These are phyloP conservation scores for Phenoliferia sp. DNA, from an alignment of 1,284 basidiomycete genomes.

Conservation along the genomic window DNA sequence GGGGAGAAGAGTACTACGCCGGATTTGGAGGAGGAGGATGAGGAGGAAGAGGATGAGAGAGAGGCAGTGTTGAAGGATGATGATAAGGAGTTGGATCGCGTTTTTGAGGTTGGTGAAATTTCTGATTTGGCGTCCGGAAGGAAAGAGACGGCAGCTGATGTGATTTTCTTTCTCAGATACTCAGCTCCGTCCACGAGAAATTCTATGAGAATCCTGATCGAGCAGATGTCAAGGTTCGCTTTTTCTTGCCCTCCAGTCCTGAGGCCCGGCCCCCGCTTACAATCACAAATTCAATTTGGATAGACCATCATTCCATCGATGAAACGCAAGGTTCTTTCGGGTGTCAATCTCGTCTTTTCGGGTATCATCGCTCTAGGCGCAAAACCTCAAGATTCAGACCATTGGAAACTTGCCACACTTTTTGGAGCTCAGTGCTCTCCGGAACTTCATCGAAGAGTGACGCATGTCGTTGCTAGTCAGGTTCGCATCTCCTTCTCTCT, in stretches of 20 bases:
- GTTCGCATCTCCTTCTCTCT: slow-evolving; percentile 44
- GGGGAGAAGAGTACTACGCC: background rate
- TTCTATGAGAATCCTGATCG: slow-evolving; percentile 54
- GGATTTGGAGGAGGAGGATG: slow-evolving; percentile 10
- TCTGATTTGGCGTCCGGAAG: background rate
- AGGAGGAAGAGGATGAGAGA: slow-evolving; percentile 33
- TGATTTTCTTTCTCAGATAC: slow-evolving; percentile 52
- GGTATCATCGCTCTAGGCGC: slow-evolving; percentile 81
- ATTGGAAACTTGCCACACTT: slow-evolving; percentile 79
- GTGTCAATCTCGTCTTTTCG: slow-evolving; percentile 80
- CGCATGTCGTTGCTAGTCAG: slow-evolving; percentile 87
- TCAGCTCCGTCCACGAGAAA: slow-evolving; percentile 66
- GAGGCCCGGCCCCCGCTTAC: background rate
- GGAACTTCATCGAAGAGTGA: slow-evolving; percentile 59
- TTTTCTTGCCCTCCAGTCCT: background rate
- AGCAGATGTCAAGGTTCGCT: slow-evolving; percentile 9
- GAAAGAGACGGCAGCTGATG: background rate
- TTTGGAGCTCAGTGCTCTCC: slow-evolving; percentile 81
- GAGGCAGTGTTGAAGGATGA: slow-evolving; percentile 81
- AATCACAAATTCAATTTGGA: background rate
- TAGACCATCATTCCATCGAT: slow-evolving; percentile 73
- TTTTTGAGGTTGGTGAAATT: slow-evolving; percentile 57
- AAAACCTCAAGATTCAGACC: slow-evolving; percentile 55
- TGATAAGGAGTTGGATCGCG: slow-evolving; percentile 74
- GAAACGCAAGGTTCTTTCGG: slow-evolving; percentile 67